phyloP scores from a whole-genome alignment of 192 early-diverging fungal species.

The Backusella luteola region DNA sequence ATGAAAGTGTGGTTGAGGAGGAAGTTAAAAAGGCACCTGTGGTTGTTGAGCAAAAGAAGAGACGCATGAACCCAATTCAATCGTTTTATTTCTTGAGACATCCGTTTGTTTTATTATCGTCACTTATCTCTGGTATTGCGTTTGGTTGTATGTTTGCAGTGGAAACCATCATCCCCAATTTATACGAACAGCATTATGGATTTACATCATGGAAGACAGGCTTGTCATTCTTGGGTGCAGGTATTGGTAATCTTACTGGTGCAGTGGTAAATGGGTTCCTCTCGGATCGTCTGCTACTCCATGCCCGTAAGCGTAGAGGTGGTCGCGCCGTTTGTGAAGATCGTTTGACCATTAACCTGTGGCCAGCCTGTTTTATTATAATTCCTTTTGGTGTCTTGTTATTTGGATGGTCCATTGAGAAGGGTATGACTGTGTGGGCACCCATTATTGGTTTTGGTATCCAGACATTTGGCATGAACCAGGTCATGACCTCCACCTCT shows the following conservation, averaged over 20 bases:
- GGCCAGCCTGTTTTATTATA: constrained; percentile 35
- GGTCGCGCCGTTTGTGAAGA: constrained; percentile 41
- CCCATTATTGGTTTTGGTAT: constrained; percentile 46
- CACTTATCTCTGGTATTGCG: constrained; percentile 40
- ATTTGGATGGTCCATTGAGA: constrained; percentile 46
- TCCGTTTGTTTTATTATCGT: constrained; percentile 37
- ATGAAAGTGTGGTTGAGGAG: neutral
- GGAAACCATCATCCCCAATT: constrained; percentile 33
- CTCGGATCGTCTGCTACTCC: constrained; percentile 39
- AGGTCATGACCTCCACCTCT: constrained; percentile 29
- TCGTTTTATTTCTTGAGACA: constrained; percentile 29
- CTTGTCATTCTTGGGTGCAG: neutral
- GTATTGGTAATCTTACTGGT: constrained; percentile 40
- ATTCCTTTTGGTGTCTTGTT: constrained; percentile 44
- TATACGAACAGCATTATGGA: constrained; percentile 20
- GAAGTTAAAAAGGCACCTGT: neutral
- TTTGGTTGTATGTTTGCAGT: constrained; percentile 54
- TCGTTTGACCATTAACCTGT: constrained; percentile 41
- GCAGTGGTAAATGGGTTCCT: constrained; percentile 37
- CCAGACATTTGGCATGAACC: constrained; percentile 46
- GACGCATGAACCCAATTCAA: neutral
- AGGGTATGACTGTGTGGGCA: constrained; percentile 33
- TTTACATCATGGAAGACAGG: constrained; percentile 38
- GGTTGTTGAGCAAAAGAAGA: neutral
- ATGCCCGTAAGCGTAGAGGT: constrained; percentile 27